Evolutionary conservation across 805 yeast species (phyloP), one percentile per base, ranked within the genome.

Genomic region (Candida sithepensis): DNA sequence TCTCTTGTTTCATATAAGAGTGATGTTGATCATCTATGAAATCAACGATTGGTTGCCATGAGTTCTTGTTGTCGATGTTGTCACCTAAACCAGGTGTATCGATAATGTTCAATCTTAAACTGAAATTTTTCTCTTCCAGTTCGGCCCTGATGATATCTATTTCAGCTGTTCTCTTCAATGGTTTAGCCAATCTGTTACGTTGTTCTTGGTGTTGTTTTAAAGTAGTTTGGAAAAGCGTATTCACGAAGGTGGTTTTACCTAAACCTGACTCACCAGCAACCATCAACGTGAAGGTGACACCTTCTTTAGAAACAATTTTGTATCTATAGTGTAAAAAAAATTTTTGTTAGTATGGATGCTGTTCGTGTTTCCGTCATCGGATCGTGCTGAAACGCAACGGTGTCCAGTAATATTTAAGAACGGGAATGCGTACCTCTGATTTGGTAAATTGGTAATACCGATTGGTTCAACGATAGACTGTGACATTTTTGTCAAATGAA

Each of bases 41-140:
- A 66, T 88, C 96, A 51, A 86, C 74, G 57, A 89, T 78, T 34
- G 96, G 89, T 50, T 83, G 84, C 95, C 96, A 89, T 40, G 94
- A 77, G 64, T 85, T 84, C 60, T 77, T 78, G 69, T 90, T 91
- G 71, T 90, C 85, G 54, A 89, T 85, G 65, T 85, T 86, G 64
- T 88, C 95, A 51, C 97, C 97, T 65, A 89, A 88, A 1, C 97
- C 97, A 8, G 96, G 96, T 2, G 97, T 88, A 67, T 90, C 97
- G 58, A 91, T 82, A 48, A 91, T 76, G 56, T 89, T 89, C 54
- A 91, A 78, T 52, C 85, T 77, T 56, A 88, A 77, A 55, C 75
- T 77, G 68, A 91, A 87, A 63, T 85, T 88, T 67, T 87, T 84
- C 64, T 91, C 97, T 64, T 84, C 94, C 55, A 88, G 75, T 48